Base-by-base conservation (phyloP, 768 basidiomycete species). In the Boletus subcaerulescens region DNA sequence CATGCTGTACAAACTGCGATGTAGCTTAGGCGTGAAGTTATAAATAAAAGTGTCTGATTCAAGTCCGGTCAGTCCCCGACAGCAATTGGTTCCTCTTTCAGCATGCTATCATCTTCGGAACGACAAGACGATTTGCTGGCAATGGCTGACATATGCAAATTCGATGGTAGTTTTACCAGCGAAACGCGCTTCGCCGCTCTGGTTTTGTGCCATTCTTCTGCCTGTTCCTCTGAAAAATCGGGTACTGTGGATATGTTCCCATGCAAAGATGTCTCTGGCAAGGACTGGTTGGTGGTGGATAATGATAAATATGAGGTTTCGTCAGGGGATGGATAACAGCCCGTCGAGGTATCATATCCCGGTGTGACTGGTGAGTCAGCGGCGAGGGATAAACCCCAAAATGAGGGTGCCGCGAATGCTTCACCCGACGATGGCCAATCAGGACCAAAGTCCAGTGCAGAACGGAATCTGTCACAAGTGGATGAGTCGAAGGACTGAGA, bases 141-240 rank as follows among this genome's bases (percentile, higher is more conserved):
- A 29, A 68, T 55, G 31, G 48, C 48, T 11, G 61, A 59, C 47
- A 72, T 60, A 48, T 71, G 69, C 53, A 81, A 65, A 50, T 77
- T 73, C 11, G 87, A 82, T 22, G 91, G 90, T 24, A 92, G 69
- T 55, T 81, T 80, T 42, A 92, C 87, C 41, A 93, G 75, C 11
- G 91, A 93, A 10, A 93, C 92, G 10, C 91, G 86, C 61, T 91
- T 88, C 14, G 89, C 91, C 35, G 86, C 87, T 45, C 86, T 84
- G 2, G 92, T 94, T 68, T 85, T 85, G 71, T 90, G 77, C 92
- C 92, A 94, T 48, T 87, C 86, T 67, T 93, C 91, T n/a, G 92
- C 91, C 69, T 86, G 78, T 67, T 92, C 89, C 43, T 80, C 78
- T 26, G 68, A 67, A 20, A 65, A 73, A 63, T 85, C 83, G 17